These are phyloP conservation scores for Exobasidium cylindrosporum DNA, from an alignment of 1,284 basidiomycete species.

Conservation along the genomic window DNA sequence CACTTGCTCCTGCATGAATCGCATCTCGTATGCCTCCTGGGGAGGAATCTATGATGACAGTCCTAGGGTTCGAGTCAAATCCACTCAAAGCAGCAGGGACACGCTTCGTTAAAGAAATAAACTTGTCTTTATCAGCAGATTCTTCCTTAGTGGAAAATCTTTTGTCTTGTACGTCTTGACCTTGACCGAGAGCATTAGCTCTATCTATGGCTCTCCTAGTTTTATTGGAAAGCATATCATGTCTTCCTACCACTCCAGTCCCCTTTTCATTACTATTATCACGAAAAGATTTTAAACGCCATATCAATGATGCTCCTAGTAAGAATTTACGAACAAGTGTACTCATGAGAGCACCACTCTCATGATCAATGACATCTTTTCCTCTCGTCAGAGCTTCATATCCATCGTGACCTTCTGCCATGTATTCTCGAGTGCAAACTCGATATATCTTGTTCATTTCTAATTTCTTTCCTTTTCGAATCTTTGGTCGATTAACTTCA, in stretches of 20 bases:
- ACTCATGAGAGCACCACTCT: constrained; percentile 77
- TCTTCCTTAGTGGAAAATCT: no score
- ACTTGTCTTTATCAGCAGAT: constrained; percentile 19
- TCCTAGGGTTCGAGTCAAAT: constrained; percentile 16
- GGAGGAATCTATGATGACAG: constrained; percentile 36
- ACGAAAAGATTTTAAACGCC: constrained; percentile 38
- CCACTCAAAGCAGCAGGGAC: neutral
- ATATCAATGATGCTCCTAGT: constrained; percentile 61
- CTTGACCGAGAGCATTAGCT: constrained; percentile 1
- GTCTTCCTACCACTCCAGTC: constrained; percentile 16
- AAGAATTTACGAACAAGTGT: constrained; percentile 79
- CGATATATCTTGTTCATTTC: constrained; percentile 60
- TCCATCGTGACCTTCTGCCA: constrained; percentile 71
- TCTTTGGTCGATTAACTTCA: constrained; percentile 26
- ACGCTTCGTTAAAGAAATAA: constrained; percentile 21
- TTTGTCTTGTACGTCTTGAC: constrained; percentile 11
- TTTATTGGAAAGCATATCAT: constrained; percentile 24
- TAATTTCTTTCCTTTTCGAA: constrained; percentile 26
- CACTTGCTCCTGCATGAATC: constrained; percentile 32
- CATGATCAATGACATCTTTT: constrained; percentile 75
- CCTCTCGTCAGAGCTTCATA: constrained; percentile 69
- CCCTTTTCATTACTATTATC: constrained; percentile 10
- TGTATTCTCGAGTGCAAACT: constrained; percentile 73
- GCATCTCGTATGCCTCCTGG: constrained; percentile 40
- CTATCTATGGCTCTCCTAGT: constrained; percentile 15